Evolutionary conservation across 139 green algal genomes (phyloP).

Genomic region (Pleodorina starrii): DNA sequence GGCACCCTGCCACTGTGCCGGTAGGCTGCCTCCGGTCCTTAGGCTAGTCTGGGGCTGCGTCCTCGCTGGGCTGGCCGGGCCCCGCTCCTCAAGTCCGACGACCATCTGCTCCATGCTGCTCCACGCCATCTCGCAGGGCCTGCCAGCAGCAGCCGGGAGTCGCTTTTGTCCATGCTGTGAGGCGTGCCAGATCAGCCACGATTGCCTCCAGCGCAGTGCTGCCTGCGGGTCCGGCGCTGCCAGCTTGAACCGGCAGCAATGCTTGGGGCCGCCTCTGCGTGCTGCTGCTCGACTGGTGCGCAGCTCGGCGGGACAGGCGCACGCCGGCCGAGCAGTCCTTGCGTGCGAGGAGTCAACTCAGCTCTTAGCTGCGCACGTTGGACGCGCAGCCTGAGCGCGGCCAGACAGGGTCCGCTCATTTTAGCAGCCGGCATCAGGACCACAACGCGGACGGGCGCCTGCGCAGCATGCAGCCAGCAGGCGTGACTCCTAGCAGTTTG

Average conservation of each 20-base stretch:
- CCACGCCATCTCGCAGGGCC: no score
- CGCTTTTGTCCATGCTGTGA: no score
- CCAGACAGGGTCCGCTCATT: not conserved
- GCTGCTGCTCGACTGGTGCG: slow-evolving; percentile 2
- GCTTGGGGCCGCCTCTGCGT: slow-evolving; percentile 11
- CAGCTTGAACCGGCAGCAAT: slow-evolving; percentile 16
- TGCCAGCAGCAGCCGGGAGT: no score
- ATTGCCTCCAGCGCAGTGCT: slow-evolving; percentile 4
- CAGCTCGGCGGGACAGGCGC: not conserved
- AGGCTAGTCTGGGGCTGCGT: no score
- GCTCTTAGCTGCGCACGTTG: not conserved
- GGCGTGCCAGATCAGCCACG: no score
- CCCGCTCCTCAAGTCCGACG: no score
- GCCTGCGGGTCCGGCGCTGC: slow-evolving; percentile 9
- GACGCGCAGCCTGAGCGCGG: not conserved
- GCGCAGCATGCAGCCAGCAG: slow-evolving; percentile 26
- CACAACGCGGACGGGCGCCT: not conserved
- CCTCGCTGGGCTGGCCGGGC: no score
- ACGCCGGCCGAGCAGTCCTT: not conserved
- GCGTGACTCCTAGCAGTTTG: slow-evolving; percentile 4
- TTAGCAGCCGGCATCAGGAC: not conserved
- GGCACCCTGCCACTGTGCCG: no score
- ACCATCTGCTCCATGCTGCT: no score
- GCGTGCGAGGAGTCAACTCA: not conserved
- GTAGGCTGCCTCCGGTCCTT: no score